These are phyloP conservation scores for Babesia caballi DNA, from an alignment of 169 alveolate genomes.

Conservation along the genomic window DNA sequence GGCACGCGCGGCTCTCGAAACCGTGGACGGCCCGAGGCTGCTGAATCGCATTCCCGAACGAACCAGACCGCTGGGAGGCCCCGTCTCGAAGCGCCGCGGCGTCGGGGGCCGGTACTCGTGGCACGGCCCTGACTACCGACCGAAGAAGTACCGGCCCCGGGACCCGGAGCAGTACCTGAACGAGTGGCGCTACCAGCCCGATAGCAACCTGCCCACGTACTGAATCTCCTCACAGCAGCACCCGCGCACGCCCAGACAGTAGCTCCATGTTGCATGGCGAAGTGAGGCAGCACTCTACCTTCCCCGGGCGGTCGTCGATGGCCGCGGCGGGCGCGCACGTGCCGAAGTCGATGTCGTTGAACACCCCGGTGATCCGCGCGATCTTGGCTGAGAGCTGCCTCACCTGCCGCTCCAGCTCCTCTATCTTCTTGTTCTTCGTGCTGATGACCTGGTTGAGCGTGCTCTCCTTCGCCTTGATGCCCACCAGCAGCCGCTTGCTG, in stretches of 20 bases:
- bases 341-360: conserved; percentile 15
- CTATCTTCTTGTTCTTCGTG: conserved; percentile 38
- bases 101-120: conserved; percentile 54
- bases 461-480: conserved; percentile 61
- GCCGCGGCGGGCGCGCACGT: not conserved
- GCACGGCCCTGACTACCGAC: conserved; percentile 65
- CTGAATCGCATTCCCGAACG: conserved; percentile 31
- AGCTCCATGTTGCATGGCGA: conserved; percentile 56
- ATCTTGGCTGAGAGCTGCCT: conserved; percentile 22
- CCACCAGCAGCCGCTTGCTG: conserved; percentile 43
- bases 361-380: conserved; percentile 20
- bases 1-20: conserved; percentile 42
- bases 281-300: conserved; percentile 41
- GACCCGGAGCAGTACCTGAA: conserved; percentile 44
- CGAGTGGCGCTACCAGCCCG: conserved; percentile 59
- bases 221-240: not conserved
- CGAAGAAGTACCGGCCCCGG: conserved; percentile 52
- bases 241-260: conserved; percentile 34
- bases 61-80: conserved; percentile 50
- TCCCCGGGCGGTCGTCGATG: not conserved
- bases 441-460: conserved; percentile 38
- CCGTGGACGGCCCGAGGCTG: conserved; percentile 34
- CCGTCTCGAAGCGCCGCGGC: conserved; percentile 51
- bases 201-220: conserved; percentile 37
- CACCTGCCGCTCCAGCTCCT: conserved; percentile 18